Base-by-base conservation (phyloP, 768 basidiomycete genomes). In the Termitomyces sp. region DNA sequence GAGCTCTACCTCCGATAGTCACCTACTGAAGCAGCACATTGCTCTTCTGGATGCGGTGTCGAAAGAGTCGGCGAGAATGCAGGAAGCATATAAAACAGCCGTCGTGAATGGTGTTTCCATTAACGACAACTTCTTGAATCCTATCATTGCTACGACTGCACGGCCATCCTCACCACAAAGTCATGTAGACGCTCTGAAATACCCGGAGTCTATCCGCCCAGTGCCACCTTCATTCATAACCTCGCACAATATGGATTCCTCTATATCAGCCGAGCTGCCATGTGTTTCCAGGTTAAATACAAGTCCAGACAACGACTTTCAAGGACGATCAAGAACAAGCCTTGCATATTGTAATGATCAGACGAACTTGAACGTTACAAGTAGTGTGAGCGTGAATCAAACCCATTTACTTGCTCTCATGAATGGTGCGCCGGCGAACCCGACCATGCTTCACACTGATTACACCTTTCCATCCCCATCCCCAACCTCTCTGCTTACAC, bases 21-120 rank as follows among this genome's bases (percentile, higher is more conserved):
- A 83, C 84, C 32, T 79, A 56, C 68, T 89, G 69, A 84, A 84
- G 68, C 90, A 83, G 68, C 90, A 86, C 62, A 75, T 87, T 26
- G 88, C 88, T 2, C 74, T 91, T 58, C 73, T 90, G 12, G 88
- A 91, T 67, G 75, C 81, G 14, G 83, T 90, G 36, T 87, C 84
- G 0, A 83, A 86, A 63, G 88, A 92, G 67, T 88, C 90, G 5
- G 85, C 84, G 6, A 77, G 79, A 59, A 78, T 85, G 76, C 78
- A 26, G 77, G 82, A 65, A 57, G 67, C 71, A 57, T 62, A 61
- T 44, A 58, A 42, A 39, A 55, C 50, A 53, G 55, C 57, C 24
- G 53, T 58, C 24, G 50, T 49, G 9, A 50, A 62, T 46, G 65
- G 64, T 46, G 55, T 57, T 43, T 34, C 46, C 8, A 37, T 53